These are phyloP conservation scores for Paraurostyla sp. DNA, from an alignment of 73 alveolate species.

Conservation along the genomic window DNA sequence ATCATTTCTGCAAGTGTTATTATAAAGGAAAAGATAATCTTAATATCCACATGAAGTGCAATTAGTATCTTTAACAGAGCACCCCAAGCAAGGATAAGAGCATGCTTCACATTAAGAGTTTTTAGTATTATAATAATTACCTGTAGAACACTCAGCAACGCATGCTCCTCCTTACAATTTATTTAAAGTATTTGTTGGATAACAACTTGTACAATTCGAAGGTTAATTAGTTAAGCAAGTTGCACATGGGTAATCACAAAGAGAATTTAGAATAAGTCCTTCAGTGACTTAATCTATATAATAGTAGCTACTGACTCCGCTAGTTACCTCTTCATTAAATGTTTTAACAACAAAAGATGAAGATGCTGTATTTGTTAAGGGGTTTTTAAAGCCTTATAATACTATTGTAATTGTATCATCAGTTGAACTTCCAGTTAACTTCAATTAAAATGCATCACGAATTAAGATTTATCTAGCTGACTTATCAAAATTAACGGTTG, in stretches of 20 bases:
- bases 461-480: conserved; percentile 50
- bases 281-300: conserved; percentile 56
- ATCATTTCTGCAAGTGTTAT: conserved; percentile 14
- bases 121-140: conserved; percentile 26
- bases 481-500: not conserved
- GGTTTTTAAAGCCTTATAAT: conserved; percentile 44
- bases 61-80: not conserved
- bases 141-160: conserved; percentile 61
- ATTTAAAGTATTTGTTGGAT: conserved; percentile 17
- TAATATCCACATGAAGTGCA: conserved; percentile 69
- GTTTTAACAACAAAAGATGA: conserved; percentile 52
- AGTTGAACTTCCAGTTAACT: conserved; percentile 21
- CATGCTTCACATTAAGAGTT: conserved; percentile 58
- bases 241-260: conserved; percentile 74
- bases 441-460: conserved; percentile 51
- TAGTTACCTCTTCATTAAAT: conserved; percentile 5
- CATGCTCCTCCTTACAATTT: conserved; percentile 70
- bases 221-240: conserved; percentile 37
- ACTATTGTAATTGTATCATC: conserved; percentile 12
- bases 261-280: conserved; percentile 52
- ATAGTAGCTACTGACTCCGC: not conserved
- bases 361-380: not conserved
- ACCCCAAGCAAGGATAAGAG: conserved; percentile 59
- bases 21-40: conserved; percentile 22
- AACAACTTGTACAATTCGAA: conserved; percentile 67